Evolutionary conservation across 1,284 basidiomycete species (phyloP).

Genomic region (Melampsora abietis-canadensis): DNA sequence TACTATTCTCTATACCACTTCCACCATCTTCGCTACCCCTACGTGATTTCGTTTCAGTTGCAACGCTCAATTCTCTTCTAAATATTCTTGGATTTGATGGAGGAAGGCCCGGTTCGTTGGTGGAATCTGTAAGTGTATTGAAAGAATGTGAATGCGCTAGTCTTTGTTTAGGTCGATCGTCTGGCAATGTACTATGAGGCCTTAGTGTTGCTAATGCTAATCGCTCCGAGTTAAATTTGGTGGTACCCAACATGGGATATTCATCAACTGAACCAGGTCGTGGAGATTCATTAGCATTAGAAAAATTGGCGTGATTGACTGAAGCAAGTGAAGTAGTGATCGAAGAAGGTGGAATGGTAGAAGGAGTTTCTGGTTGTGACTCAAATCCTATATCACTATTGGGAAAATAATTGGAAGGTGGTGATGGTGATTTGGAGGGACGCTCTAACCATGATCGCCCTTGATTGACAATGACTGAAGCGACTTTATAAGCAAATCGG

Average conservation of each 20-base stretch:
- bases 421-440: constrained; percentile 10
- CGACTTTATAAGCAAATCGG: constrained; percentile 9
- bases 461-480: neutral
- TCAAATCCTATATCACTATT: neutral
- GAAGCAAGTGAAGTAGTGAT: constrained; percentile 34
- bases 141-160: constrained; percentile 27
- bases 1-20: neutral
- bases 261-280: constrained; percentile 23
- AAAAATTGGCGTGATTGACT: constrained; percentile 10
- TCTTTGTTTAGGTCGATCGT: constrained; percentile 18
- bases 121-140: too few relatives aligned
- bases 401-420: neutral
- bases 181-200: neutral
- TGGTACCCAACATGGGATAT: neutral
- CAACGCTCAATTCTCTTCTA: neutral
- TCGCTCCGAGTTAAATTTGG: neutral
- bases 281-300: neutral
- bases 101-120: constrained; percentile 3
- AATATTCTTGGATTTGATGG: neutral
- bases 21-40: too few relatives aligned
- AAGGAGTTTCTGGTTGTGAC: neutral
- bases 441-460: neutral
- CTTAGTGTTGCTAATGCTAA: neutral
- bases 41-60: too few relatives aligned
- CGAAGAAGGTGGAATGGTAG: constrained; percentile 24